Evolutionary conservation across 78 protist species (phyloP).

Genomic region (slime mould (Dictyostelium discoideum)): dicty_2.7 NC_007091.3:127001-127500

Average conservation of each 20-base stretch:
- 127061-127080: neutral
- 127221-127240: neutral
- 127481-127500: no score
- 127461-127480: neutral
- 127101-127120: neutral
- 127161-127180: neutral
- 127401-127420: neutral
- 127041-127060: neutral
- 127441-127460: no score
- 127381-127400: no score
- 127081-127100: neutral
- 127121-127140: constrained; percentile 9
- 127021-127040: constrained; percentile 7
- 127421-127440: neutral
- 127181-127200: neutral
- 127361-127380: no score
- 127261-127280: neutral
- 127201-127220: neutral
- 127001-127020: neutral
- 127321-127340: neutral
- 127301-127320: neutral
- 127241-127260: neutral
- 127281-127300: neutral
- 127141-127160: constrained; percentile 18
- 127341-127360: no score